These are phyloP conservation scores for Kurtzmaniella natalensis DNA, from an alignment of 1,139 yeast species.

Conservation along the genomic window DNA sequence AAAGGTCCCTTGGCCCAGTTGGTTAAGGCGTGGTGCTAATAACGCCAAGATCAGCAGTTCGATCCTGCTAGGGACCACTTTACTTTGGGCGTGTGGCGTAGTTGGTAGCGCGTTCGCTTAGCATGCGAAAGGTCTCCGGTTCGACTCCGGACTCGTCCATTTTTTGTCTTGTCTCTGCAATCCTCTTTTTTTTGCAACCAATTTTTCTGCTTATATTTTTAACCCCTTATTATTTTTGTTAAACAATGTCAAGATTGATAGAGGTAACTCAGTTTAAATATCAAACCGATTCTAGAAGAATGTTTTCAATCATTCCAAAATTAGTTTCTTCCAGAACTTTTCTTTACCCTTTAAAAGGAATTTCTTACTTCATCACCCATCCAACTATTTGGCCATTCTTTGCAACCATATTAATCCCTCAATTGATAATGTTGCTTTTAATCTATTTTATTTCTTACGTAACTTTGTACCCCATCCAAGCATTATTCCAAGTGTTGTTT, in stretches of 20 bases:
- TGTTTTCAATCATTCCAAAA: conserved; percentile 10
- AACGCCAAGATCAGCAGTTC: conserved; percentile 82
- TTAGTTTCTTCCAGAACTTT: conserved; percentile 19
- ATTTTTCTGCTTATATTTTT: neutral
- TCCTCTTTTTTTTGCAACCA: conserved; percentile 7
- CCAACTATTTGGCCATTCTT: conserved; percentile 52
- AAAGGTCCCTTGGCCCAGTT: conserved; percentile 21
- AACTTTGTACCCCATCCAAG: conserved; percentile 45
- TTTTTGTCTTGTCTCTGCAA: conserved; percentile 14
- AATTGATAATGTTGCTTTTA: conserved; percentile 37
- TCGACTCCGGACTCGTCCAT: conserved; percentile 85
- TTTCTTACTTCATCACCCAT: conserved; percentile 38
- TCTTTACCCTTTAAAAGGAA: conserved; percentile 33
- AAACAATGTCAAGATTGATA: conserved; percentile 1
- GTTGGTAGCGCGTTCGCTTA: conserved; percentile 91
- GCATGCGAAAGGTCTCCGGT: conserved; percentile 91
- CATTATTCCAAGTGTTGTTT: conserved; percentile 41
- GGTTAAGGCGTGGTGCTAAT: conserved; percentile 77
- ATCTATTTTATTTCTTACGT: conserved; percentile 39
- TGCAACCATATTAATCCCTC: conserved; percentile 46
- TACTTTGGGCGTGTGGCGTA: conserved; percentile 78
- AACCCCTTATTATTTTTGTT: conserved; percentile 7
- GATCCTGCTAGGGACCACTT: conserved; percentile 81
- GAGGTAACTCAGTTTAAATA: conserved; percentile 10
- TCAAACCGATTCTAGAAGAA: conserved; percentile 16